phyloP scores from a whole-genome alignment of 306 rosid genomes.

The Ormosia emarginata region DNA sequence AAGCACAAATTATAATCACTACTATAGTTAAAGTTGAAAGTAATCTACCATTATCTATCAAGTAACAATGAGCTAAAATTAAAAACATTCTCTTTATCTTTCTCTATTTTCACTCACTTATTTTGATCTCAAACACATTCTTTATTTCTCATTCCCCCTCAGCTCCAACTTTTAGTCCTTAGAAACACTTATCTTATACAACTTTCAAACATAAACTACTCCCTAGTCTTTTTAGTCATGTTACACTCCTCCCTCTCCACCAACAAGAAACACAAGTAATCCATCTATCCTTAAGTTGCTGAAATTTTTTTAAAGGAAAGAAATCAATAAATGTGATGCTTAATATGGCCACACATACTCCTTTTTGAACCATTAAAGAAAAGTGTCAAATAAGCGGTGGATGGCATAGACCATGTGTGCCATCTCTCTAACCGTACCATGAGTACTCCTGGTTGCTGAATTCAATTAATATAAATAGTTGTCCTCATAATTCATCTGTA shows the following conservation, averaged over 20 bases:
- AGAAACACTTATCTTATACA: background rate
- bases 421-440: background rate
- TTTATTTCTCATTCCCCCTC: background rate
- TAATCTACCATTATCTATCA: background rate
- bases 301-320: background rate
- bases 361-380: background rate
- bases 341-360: background rate
- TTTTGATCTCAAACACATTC: background rate
- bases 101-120: background rate
- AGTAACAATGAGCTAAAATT: too few species aligned
- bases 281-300: background rate
- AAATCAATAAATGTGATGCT: background rate
- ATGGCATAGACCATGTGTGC: background rate
- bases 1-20: background rate
- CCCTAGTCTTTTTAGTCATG: too few species aligned
- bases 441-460: background rate
- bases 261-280: background rate
- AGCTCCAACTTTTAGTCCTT: background rate
- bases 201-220: background rate
- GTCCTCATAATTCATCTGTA: background rate
- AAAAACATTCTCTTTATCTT: too few species aligned
- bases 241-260: too few species aligned
- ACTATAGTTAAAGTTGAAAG: background rate
- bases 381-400: background rate
- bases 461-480: background rate